A percentile compares a stretch with the other conserved stretches of the same genome.
These are phyloP conservation scores for Diaporthe vexans DNA, from an alignment of 2,329 filamentous ascomycete species.

Conservation along the genomic window DNA sequence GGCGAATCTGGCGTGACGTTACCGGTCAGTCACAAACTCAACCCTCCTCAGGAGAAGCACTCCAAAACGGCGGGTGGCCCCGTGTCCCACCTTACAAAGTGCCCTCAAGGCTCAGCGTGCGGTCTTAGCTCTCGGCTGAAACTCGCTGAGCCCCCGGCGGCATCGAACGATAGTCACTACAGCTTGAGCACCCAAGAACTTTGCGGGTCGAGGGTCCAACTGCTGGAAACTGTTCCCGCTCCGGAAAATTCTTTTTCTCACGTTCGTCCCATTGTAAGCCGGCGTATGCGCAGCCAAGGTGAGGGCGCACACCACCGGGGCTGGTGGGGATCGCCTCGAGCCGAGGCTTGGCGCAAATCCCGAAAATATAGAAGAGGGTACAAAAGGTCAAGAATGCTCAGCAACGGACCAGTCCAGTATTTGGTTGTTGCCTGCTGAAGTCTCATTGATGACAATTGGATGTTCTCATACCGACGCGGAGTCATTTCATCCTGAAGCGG, in stretches of 20 bases:
- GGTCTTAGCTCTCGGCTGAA: conserved; percentile 33
- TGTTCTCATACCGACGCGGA: not conserved
- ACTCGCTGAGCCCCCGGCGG: conserved; percentile 24
- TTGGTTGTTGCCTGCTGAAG: not conserved
- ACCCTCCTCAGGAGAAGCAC: conserved; percentile 4
- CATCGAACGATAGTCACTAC: conserved; percentile 22
- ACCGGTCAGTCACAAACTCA: conserved; percentile 6
- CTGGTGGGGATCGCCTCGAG: conserved; percentile 9
- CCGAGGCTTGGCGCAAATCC: not conserved
- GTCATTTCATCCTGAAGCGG: too few species aligned
- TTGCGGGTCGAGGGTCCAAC: not conserved
- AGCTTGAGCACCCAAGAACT: not conserved
- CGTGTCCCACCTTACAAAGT: not conserved
- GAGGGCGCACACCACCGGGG: not conserved
- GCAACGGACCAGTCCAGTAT: not conserved
- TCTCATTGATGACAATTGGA: not conserved
- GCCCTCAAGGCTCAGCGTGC: conserved; percentile 6
- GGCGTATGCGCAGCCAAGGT: not conserved
- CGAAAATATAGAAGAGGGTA: not conserved
- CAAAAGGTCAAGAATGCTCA: not conserved
- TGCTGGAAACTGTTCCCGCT: conserved; percentile 9
- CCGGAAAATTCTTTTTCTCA: conserved; percentile 12
- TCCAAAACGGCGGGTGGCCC: conserved; percentile 23
- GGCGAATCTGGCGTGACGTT: conserved; percentile 22
- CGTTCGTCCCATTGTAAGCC: conserved; percentile 12